These are phyloP conservation scores for Penicillium sp. DNA, from an alignment of 2,329 filamentous ascomycete species.

Conservation along the genomic window DNA sequence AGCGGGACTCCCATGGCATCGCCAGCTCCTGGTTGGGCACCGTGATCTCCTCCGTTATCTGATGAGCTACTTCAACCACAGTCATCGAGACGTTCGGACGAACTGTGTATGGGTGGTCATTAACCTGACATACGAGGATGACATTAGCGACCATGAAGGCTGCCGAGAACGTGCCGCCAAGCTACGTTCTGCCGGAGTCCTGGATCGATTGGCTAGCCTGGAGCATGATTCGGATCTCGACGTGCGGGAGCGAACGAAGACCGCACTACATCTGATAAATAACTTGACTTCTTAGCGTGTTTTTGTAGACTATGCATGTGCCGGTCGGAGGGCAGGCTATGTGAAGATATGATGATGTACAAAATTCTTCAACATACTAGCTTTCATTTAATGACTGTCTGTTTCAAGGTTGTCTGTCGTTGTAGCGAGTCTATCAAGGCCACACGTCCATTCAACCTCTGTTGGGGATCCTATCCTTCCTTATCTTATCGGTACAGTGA, in stretches of 20 bases:
- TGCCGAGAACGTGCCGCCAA: conserved; percentile 71
- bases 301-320: conserved; percentile 5
- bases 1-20: conserved; percentile 77
- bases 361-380: conserved; percentile 1
- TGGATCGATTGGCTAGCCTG: conserved; percentile 67
- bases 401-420: neutral
- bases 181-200: conserved; percentile 73
- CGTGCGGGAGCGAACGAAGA: conserved; percentile 82
- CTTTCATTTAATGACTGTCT: neutral
- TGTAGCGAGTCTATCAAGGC: neutral
- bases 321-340: neutral
- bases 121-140: conserved; percentile 84
- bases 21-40: conserved; percentile 77
- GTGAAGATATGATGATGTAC: neutral
- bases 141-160: conserved; percentile 67
- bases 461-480: too few species aligned
- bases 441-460: neutral
- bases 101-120: conserved; percentile 82
- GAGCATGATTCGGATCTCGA: conserved; percentile 76
- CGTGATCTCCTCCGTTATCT: conserved; percentile 75
- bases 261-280: conserved; percentile 73
- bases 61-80: conserved; percentile 73
- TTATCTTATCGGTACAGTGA: neutral
- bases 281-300: conserved; percentile 28
- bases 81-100: conserved; percentile 73